phyloP scores from a whole-genome alignment of 345 rosid species.

The Camelina sativa region DNA sequence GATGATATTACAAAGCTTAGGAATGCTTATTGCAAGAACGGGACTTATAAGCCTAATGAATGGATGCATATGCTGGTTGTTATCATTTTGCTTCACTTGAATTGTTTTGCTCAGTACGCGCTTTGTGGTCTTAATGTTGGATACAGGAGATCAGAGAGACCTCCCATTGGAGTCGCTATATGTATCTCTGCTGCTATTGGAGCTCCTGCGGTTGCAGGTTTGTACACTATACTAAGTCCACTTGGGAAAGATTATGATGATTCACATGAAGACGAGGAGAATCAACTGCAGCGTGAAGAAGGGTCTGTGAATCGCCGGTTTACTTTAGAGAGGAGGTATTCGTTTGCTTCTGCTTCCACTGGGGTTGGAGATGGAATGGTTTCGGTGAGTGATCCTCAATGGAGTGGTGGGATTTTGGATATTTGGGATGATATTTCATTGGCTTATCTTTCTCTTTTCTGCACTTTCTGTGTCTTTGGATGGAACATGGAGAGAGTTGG shows the following conservation, averaged over 20 bases:
- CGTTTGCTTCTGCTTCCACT: constrained; percentile 57
- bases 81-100: constrained; percentile 73
- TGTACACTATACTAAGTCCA: constrained; percentile 79
- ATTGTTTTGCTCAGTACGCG: constrained; percentile 96
- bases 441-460: constrained; percentile 83
- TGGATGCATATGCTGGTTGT: constrained; percentile 93
- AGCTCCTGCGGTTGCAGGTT: constrained; percentile 86
- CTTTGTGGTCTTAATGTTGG: constrained; percentile 90
- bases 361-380: constrained; percentile 43
- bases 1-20: constrained; percentile 70
- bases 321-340: constrained; percentile 62
- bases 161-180: constrained; percentile 82
- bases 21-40: constrained; percentile 84
- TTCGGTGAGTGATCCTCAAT: constrained; percentile 59
- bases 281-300: constrained; percentile 46
- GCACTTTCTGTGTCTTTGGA: constrained; percentile 88
- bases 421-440: constrained; percentile 86
- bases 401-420: constrained; percentile 92
- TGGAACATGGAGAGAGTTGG: constrained; percentile 99
- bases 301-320: constrained; percentile 45
- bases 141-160: constrained; percentile 77
- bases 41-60: constrained; percentile 85
- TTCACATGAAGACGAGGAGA: constrained; percentile 67
- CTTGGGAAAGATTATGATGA: constrained; percentile 85
- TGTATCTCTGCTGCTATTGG: constrained; percentile 84